Conservation (phyloP, 306 rosid genomes). For the Vicia villosa region DNA sequence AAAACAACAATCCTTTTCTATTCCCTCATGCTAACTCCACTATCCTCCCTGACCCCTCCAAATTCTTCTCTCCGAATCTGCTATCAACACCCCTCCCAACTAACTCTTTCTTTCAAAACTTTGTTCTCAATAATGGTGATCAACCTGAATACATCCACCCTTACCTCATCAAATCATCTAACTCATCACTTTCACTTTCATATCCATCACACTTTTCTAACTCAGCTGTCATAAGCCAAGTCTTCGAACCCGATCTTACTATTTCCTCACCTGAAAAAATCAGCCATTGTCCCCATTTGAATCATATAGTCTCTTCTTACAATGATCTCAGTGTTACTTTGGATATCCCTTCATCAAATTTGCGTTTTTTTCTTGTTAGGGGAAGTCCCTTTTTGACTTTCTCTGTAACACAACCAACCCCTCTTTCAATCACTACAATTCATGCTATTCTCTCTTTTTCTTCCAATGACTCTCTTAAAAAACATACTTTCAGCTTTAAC, state of each 20-base stretch:
- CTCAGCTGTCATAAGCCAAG: background rate
- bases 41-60: too few species aligned
- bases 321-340: background rate
- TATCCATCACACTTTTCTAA: too few species aligned
- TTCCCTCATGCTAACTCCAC: constrained; percentile 59
- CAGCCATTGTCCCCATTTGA: background rate
- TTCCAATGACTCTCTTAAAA: background rate
- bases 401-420: background rate
- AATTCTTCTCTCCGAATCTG: constrained; percentile 63
- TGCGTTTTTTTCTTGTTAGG: background rate
- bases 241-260: background rate
- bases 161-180: constrained; percentile 57
- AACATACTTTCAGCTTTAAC: background rate
- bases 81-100: constrained; percentile 61
- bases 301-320: background rate
- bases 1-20: constrained; percentile 35
- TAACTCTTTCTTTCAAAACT: constrained; percentile 74
- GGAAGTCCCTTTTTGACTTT: background rate
- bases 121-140: constrained; percentile 63
- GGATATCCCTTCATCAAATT: background rate
- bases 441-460: background rate
- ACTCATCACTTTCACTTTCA: constrained; percentile 52
- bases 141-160: constrained; percentile 73
- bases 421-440: background rate
- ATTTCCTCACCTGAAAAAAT: background rate